Conservation (phyloP, 2,329 filamentous ascomycete species). For the Aspergillus piperis region DNA sequence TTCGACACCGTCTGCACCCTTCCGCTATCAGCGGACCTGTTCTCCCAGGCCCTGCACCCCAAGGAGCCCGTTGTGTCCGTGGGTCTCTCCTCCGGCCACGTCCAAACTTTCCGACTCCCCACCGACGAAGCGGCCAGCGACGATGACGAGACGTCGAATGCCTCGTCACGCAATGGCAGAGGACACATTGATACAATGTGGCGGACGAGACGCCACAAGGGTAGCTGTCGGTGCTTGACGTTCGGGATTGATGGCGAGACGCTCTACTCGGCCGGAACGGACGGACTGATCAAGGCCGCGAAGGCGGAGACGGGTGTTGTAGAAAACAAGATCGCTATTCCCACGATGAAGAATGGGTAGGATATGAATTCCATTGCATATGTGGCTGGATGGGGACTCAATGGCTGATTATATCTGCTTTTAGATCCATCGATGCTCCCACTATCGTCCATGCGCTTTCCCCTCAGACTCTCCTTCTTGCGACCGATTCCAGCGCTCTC, state of each 20-base stretch:
- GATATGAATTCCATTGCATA: conserved; percentile 15
- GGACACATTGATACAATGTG: conserved; percentile 80
- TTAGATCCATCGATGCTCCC: conserved; percentile 65
- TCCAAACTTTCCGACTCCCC: conserved; percentile 77
- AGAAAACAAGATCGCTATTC: conserved; percentile 78
- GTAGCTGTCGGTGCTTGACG: conserved; percentile 79
- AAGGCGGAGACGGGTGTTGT: conserved; percentile 65
- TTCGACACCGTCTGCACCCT: conserved; percentile 91
- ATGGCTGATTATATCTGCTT: conserved; percentile 9
- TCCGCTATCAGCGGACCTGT: conserved; percentile 81
- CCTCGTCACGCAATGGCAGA: conserved; percentile 60
- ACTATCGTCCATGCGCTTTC: conserved; percentile 81
- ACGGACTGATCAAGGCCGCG: conserved; percentile 65
- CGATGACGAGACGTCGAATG: conserved; percentile 48
- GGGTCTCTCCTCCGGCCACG: conserved; percentile 80
- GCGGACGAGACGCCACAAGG: conserved; percentile 88
- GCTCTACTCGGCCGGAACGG: conserved; percentile 62
- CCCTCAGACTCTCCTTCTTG: conserved; percentile 83
- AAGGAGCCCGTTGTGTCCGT: conserved; percentile 80
- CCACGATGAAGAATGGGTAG: conserved; percentile 49
- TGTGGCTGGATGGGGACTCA: background rate
- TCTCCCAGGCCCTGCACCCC: conserved; percentile 84
- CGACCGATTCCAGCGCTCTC: conserved; percentile 84
- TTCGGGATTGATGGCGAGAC: conserved; percentile 77
- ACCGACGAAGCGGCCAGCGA: conserved; percentile 55